Evolutionary conservation across 805 yeast genomes (phyloP).

Genomic region (Monosporozyma yasuniensis): DNA sequence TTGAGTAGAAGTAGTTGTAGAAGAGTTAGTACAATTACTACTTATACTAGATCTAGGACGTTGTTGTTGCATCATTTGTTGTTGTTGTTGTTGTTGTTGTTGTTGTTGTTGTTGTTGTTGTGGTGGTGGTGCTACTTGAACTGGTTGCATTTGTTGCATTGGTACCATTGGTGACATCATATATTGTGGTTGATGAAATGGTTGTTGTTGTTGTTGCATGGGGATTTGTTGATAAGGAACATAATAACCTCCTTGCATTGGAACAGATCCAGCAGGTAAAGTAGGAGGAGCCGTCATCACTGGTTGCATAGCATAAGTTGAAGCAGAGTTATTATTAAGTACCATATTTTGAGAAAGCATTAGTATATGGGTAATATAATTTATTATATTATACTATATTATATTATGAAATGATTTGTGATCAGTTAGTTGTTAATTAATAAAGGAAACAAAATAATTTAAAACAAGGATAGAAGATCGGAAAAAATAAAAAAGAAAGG

Average conservation of each 20-base stretch:
- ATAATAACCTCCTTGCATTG: too few species aligned
- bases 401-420: too few species aligned
- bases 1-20: neutral
- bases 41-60: neutral
- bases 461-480: too few species aligned
- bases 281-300: neutral
- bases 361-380: too few species aligned
- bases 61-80: neutral
- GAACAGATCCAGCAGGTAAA: too few species aligned
- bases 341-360: neutral
- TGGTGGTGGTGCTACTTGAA: neutral
- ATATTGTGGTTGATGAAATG: neutral
- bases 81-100: neutral
- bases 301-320: neutral
- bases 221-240: slow-evolving; percentile 36
- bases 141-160: neutral
- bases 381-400: too few species aligned
- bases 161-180: neutral
- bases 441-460: too few species aligned
- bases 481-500: too few species aligned
- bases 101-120: neutral
- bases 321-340: neutral
- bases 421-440: too few species aligned
- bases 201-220: slow-evolving; percentile 10
- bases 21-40: neutral